Evolutionary conservation across 2,329 filamentous ascomycete genomes (phyloP), one percentile per base, ranked within the genome.

Genomic region (Nemania sp.): DNA sequence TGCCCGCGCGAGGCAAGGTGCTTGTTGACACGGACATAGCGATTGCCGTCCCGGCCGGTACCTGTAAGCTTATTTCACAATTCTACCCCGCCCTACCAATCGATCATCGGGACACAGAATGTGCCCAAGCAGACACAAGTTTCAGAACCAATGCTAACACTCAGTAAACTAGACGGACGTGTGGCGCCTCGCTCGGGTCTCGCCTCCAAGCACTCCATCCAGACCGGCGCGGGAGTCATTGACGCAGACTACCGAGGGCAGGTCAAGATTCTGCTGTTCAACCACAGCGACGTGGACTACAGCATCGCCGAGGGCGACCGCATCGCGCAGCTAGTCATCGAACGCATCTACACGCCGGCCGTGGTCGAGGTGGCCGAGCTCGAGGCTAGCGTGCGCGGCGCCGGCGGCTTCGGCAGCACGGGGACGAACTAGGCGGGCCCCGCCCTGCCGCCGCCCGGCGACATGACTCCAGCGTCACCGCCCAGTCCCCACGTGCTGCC

Each of bases 221-320:
- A 97, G 72, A 94, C 90, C 0, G 91, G 95, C 59, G 94, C 94
- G 0, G 94, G 94, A 49, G 94, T 99, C 61, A 97, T 99, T 66
- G 94, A 99, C 73, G 92, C 93, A 28, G 94, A 99, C 74, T 99
- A 99, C 78, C 84, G 94, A 30, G 94, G 94, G 17, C 89, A 89
- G 63, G 88, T 99, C 66, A 96, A 95, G 79, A 89, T 99, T 22
- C 80, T 99, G 62, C 83, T 99, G 47, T 97, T 97, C 74, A 99
- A 99, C 77, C 87, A 96, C 72, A 82, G 81, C 46, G 91, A 96
- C 45, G 75, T 76, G 34, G 91, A 96, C 70, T 97, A 95, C 69
- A 79, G 75, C 61, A 79, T 99, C 62, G 87, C 88, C 67, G 86
- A 88, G 68, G 93, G 93, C 44, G 94, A 99, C 73, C 88, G 94